Base-by-base conservation (phyloP, 495 filamentous ascomycete genomes). In the Podospora appendiculata region DNA sequence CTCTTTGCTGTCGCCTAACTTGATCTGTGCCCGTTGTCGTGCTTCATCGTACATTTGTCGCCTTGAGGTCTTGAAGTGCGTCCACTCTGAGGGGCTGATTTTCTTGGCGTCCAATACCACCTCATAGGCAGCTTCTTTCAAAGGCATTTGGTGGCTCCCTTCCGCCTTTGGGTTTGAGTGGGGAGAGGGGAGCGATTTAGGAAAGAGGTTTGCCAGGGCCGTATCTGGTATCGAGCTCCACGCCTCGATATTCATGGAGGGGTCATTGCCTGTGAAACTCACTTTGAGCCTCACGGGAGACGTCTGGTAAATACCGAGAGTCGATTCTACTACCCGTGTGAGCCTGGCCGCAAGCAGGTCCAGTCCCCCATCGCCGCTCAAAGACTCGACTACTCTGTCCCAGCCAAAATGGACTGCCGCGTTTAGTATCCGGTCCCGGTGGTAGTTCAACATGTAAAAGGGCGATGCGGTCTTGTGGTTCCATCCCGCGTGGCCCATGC, bases 381-480 rank as follows among this genome's bases (percentile, higher is more conserved):
- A 69, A 14, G 46, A 35, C 3, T 64, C 51, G 6, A 74, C 52
- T 8, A 74, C 81, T 8, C 56, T 57, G 5, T 63, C 53, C 83
- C 84, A 92, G 19, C 72, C 60, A 68, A 90, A 95, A 53, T 87
- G 70, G 32, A 69, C 67, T 0, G 88, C 89, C 25, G 89, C 88
- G 51, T 75, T 72, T 42, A 90, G 75, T 61, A 96, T 81, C 48
- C 78, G 89, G 60, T 93, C 86, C 17, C 80, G 82, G 66, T 97
- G 92, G 66, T 84, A 85, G 42, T 79, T 68, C 11, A 95, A 78
- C 72, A 96, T 88, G 70, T 95, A 96, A 60, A 93, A 86, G 1
- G 82, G 82, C n/a, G 80, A 83, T 16, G 72, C 54, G 16, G 73
- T 68, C 10, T 63, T 62, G 47, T 61, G 54, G 41, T 79, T 73